Evolutionary conservation across 2,329 filamentous ascomycete species (phyloP).

Genomic region (Neofusicoccum ribis): DNA sequence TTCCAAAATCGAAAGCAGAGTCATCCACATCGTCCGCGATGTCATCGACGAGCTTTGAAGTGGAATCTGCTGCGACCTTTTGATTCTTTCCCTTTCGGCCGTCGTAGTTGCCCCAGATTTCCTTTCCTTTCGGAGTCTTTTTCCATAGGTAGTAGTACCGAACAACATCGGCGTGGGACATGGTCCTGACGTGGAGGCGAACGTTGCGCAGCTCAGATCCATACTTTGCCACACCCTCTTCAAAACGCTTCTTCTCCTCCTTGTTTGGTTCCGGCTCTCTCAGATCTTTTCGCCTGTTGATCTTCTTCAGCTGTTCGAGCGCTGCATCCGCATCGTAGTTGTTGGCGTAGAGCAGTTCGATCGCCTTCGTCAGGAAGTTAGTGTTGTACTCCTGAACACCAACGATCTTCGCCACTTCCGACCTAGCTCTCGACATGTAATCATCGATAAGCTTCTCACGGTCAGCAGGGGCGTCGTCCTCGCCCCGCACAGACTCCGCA

Average conservation of each 20-base stretch:
- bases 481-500: constrained; percentile 42
- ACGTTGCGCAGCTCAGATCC: constrained; percentile 87
- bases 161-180: constrained; percentile 77
- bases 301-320: constrained; percentile 66
- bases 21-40: constrained; percentile 91
- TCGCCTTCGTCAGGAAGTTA: constrained; percentile 82
- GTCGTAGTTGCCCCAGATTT: constrained; percentile 87
- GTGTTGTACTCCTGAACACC: constrained; percentile 75
- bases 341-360: constrained; percentile 70
- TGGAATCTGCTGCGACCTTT: constrained; percentile 62
- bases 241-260: constrained; percentile 83
- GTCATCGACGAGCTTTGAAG: constrained; percentile 81
- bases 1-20: constrained; percentile 90
- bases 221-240: constrained; percentile 85
- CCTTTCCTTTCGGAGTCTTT: constrained; percentile 79
- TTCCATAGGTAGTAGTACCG: constrained; percentile 99
- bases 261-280: constrained; percentile 81
- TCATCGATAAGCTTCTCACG: constrained; percentile 65
- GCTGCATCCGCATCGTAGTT: constrained; percentile 72
- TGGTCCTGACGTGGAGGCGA: constrained; percentile 80
- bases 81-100: constrained; percentile 90
- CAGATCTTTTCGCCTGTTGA: constrained; percentile 69
- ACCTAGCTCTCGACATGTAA: constrained; percentile 72
- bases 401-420: constrained; percentile 58
- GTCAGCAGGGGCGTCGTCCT: constrained; percentile 45